Evolutionary conservation across 1,139 yeast species (phyloP), one percentile per base, ranked within the genome.

Genomic region (Ashbya aceris): DNA sequence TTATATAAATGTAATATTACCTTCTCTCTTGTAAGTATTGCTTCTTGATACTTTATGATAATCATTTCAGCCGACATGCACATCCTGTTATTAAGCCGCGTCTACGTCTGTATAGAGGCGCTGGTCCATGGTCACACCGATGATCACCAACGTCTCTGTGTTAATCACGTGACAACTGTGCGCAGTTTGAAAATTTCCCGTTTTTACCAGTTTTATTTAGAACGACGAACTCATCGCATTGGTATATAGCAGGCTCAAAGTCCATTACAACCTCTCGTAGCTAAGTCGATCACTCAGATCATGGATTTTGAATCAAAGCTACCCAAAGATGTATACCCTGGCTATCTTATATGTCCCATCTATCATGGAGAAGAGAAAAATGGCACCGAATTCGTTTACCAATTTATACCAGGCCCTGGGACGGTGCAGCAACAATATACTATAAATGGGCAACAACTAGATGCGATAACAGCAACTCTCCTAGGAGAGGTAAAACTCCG

Each of bases 241-340:
- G 23, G 23, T 17, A 17, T 17, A 4, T 6, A 17, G 23, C 23
- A 17, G 23, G 6, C 23, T 17, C 6, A 6, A 17, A 17, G 23
- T 17, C 3, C 23, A 17, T 17, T 6, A 17, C 6, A 17, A 17
- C 5, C 3, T 17, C 23, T 17, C 6, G 23, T 17, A 17, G 23
- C 23, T 17, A 3, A 4, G 6, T 17, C 23, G 23, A 17, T n/a
- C 5, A 17, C 6, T 11, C 31, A 3, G 6, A 32, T n/a, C 35
- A 40, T 46, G 42, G 32, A 43, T 4, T 31, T 37, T 30, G 37
- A 37, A 26, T 28, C 49, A 9, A 46, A 49, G 13, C 52, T 70
- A 20, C 72, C 73, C 12, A 62, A 65, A 26, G 59, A 57, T 33
- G 87, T 77, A 2, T 72, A 83, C 11, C 96, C 96, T 1, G 96